These are phyloP conservation scores for Lyophyllum atratum DNA, from an alignment of 768 basidiomycete species.

Conservation along the genomic window DNA sequence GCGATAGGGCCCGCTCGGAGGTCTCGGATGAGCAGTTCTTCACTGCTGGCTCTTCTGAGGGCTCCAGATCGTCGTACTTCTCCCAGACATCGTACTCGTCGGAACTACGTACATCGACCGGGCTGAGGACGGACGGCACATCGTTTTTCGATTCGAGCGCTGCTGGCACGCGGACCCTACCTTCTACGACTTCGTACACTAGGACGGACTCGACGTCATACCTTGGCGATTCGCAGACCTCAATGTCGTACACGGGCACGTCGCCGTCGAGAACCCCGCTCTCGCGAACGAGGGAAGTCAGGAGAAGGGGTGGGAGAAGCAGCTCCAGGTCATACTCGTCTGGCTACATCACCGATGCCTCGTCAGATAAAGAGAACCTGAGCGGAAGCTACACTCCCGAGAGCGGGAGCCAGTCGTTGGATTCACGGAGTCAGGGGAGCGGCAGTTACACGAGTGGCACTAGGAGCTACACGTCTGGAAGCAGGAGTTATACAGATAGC, in stretches of 20 bases:
- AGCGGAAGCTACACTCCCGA: conserved; percentile 24
- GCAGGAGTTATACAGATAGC: conserved; percentile 8
- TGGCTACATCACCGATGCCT: conserved; percentile 37
- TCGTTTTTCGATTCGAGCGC: conserved; percentile 32
- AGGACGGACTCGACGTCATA: conserved; percentile 57
- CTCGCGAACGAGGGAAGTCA: conserved; percentile 58
- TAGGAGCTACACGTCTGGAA: conserved; percentile 13
- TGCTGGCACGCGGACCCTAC: conserved; percentile 42
- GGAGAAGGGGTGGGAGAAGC: conserved; percentile 47
- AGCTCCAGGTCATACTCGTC: conserved; percentile 45
- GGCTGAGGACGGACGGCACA: conserved; percentile 27
- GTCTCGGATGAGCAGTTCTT: conserved; percentile 42
- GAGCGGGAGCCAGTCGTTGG: conserved; percentile 28
- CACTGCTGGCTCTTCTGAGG: conserved; percentile 34
- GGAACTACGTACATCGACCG: conserved; percentile 29
- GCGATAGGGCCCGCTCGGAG: conserved; percentile 33
- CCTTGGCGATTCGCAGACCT: conserved; percentile 55
- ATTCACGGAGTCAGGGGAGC: conserved; percentile 25
- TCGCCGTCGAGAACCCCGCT: conserved; percentile 54
- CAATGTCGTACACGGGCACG: conserved; percentile 37
- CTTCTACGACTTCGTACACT: conserved; percentile 55
- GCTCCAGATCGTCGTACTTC: conserved; percentile 37
- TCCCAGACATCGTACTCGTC: conserved; percentile 33
- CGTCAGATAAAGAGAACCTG: conserved; percentile 62
- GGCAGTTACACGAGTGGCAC: conserved; percentile 26